Conservation (phyloP, 2,329 filamentous ascomycete genomes). For the Colletotrichum liaoningense region DNA sequence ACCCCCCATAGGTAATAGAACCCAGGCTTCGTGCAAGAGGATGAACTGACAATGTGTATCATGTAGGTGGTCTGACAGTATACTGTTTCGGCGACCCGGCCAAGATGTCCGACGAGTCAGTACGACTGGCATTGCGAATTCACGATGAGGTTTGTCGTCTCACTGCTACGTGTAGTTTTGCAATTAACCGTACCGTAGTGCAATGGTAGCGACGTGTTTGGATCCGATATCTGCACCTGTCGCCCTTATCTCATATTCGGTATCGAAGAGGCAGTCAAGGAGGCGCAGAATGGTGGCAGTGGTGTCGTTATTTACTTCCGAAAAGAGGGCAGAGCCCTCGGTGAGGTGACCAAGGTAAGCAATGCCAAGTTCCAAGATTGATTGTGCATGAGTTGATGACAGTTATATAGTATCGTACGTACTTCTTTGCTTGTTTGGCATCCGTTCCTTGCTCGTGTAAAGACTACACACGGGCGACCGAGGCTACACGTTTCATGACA, state of each 20-base stretch:
- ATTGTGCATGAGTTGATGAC: constrained; percentile 44
- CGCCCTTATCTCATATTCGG: constrained; percentile 96
- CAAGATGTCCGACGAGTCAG: constrained; percentile 90
- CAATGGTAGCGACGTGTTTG: constrained; percentile 97
- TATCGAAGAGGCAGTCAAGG: constrained; percentile 96
- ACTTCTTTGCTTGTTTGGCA: neutral
- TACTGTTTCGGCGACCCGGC: constrained; percentile 97
- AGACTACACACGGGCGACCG: neutral
- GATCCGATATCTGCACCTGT: constrained; percentile 97
- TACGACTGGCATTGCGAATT: constrained; percentile 84
- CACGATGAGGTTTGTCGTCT: constrained; percentile 68
- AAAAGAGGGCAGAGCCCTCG: constrained; percentile 93
- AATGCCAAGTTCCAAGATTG: constrained; percentile 10
- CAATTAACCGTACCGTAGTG: constrained; percentile 60
- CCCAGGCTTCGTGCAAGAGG: neutral
- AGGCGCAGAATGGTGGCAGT: constrained; percentile 92
- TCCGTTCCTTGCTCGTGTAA: neutral
- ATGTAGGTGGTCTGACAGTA: constrained; percentile 83
- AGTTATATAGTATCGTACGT: constrained; percentile 58
- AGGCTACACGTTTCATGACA: neutral
- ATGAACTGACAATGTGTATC: constrained; percentile 35
- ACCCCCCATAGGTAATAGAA: constrained; percentile 80
- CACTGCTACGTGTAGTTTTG: neutral
- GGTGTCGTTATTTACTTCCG: constrained; percentile 99
- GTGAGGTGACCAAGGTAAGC: constrained; percentile 93